Evolutionary conservation across 208 protist species (phyloP), one percentile per base, ranked within the genome.

Genomic region (Trichomonas vaginalis): DNA sequence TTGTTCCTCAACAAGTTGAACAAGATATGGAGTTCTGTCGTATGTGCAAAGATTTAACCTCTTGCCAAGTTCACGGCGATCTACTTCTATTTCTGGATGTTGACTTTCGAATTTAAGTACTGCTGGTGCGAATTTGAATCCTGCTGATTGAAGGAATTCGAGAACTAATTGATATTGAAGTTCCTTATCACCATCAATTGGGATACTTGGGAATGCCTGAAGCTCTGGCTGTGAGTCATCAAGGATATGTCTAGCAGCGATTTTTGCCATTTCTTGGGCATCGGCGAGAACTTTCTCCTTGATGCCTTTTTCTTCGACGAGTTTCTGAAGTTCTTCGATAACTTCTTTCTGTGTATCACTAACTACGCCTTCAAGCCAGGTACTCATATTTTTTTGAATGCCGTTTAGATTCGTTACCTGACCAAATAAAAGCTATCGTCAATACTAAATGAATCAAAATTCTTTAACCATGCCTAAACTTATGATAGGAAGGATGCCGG

Each of bases 61-160:
- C 45, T 92, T 92, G 6, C 86, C 86, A 15, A 92, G 86, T 51
- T 92, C 86, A 10, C 86, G 12, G n/a, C 86, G 86, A 39, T 92
- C 45, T 35, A 92, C 8, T 40, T 92, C 86, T 6, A 92, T 92
- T 92, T 92, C 86, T 49, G 86, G 86, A 51, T 92, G 86, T 32
- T 92, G 86, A 39, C 45, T 56, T 51, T 92, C 86, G n/a, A 51
- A 92, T 9, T 40, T 48, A 1, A 92, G 45, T 39, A 92, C 86
- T 35, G 40, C 45, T 92, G 86, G 86, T 51, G 86, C 86, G n/a
- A 92, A 92, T 92, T 92, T 92, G 86, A 92, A 92, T 48, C 86
- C 86, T 48, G 86, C 86, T 39, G 86, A 92, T 92, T 92, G 86
- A 48, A 92, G 46, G 46, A 92, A 92, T 92, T 92, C 86, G 15